Evolutionary conservation across 1,284 basidiomycete species (phyloP), one percentile per base, ranked within the genome.

Genomic region (Sporisorium iseilematis-ciliati): DNA sequence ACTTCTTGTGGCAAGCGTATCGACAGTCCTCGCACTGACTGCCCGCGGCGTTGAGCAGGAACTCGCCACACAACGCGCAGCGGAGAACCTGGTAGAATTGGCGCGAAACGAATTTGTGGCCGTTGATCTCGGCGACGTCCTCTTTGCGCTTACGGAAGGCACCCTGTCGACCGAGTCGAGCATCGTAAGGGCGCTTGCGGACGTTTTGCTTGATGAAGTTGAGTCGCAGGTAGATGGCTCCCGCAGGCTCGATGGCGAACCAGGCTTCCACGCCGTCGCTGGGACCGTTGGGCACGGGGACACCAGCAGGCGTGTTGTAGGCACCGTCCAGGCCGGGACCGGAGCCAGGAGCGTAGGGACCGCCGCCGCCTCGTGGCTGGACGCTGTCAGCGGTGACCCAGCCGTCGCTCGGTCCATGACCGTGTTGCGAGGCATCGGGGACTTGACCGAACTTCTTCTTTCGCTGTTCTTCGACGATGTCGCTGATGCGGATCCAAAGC

Each of bases 11-110:
- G 86, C 97, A 99, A 6, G 94, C 94, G 86, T 98, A 99, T 73
- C 94, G 91, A 86, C 97, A 99, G 86, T 99, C 97, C 84, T 99
- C 96, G 88, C 97, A 99, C 87, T 98, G 96, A 87, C 96, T 98
- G 8, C 97, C 97, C 65, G 93, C 90, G 3, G 95, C 97, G 73
- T 99, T 98, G 85, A 98, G 92, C 76, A 99, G 88, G 88, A 99
- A 97, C 82, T 99, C 96, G 86, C 91, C 92, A 87, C 97, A 99
- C 85, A 97, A 94, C 1, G 97, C 97, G 85, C 97, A 99, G 62
- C 97, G 90, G 88, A 99, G 97, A 64, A 86, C 84, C 86, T 97
- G 95, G 87, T 98, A 99, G 88, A 99, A 99, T 86, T 99, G 97
- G 57, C 92, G 91, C 82, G 95, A 93, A 57, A 99, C 90, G 84